phyloP scores from a whole-genome alignment of 345 rosid species.

The Boechera retrofracta region DNA sequence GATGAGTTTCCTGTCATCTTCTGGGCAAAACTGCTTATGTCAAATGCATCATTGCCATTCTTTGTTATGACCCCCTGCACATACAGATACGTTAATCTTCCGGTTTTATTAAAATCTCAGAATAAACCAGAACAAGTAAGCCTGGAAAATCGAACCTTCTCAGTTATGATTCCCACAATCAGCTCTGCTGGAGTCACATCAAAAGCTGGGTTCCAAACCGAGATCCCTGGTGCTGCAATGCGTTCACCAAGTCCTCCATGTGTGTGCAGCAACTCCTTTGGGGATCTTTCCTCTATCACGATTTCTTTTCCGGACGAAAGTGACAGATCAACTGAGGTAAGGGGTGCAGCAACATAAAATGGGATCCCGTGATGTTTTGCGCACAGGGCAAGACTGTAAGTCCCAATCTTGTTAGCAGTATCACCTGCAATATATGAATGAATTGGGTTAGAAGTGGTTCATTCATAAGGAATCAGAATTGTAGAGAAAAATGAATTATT shows the following conservation, averaged over 20 bases:
- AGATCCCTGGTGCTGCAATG: conserved; percentile 90
- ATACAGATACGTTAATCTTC: background rate
- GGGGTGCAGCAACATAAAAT: conserved; percentile 90
- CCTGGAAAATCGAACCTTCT: conserved; percentile 58
- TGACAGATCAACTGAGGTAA: conserved; percentile 82
- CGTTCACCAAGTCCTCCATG: conserved; percentile 96
- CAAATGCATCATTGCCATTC: conserved; percentile 52
- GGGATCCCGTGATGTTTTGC: conserved; percentile 75
- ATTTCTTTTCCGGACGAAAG: conserved; percentile 80
- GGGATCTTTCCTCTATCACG: conserved; percentile 79
- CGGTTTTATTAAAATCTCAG: background rate
- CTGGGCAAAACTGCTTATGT: conserved; percentile 59
- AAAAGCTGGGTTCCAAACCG: conserved; percentile 96
- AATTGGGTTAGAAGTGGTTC: conserved; percentile 12
- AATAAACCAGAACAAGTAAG: background rate
- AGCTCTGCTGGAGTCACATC: conserved; percentile 89
- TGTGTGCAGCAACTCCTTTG: conserved; percentile 72
- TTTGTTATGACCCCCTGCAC: conserved; percentile 78
- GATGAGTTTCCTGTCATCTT: conserved; percentile 31
- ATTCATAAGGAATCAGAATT: background rate
- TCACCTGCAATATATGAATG: conserved; percentile 59
- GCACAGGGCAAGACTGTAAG: conserved; percentile 88
- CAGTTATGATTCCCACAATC: conserved; percentile 80
- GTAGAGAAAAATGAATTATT: conserved; percentile 18
- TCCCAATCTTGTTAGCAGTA: conserved; percentile 98